Evolutionary conservation across 139 green algal species (phyloP).

Genomic region (Chlorella sp.): DNA sequence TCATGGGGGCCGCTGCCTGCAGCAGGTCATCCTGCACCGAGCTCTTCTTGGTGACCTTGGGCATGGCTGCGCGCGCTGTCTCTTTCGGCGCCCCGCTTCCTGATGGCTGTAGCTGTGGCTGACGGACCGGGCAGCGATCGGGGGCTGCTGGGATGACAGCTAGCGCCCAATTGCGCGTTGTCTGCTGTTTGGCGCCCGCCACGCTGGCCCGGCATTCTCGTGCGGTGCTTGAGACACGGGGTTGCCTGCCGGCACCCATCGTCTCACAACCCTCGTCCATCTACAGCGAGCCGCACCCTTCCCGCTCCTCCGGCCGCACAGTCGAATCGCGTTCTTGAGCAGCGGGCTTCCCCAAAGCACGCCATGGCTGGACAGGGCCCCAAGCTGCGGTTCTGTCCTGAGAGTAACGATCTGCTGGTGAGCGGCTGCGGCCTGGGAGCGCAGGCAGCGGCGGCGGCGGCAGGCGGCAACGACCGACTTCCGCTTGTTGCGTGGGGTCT

Average conservation of each 20-base stretch:
- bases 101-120: not conserved
- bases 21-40: conserved; percentile 31
- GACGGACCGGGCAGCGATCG: too few species aligned
- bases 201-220: too few species aligned
- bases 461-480: too few species aligned
- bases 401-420: conserved; percentile 86
- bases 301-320: too few species aligned
- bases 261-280: too few species aligned
- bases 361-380: conserved; percentile 38
- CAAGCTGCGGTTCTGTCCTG: conserved; percentile 85
- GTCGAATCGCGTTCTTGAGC: not conserved
- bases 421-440: not conserved
- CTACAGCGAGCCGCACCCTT: too few species aligned
- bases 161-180: too few species aligned
- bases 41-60: conserved; percentile 67
- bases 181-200: too few species aligned
- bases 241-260: too few species aligned
- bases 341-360: not conserved
- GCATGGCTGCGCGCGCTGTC: conserved; percentile 52
- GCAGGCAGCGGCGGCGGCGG: not conserved
- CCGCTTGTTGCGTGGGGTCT: too few species aligned
- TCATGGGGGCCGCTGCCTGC: conserved; percentile 47
- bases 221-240: too few species aligned
- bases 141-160: too few species aligned
- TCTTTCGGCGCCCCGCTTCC: not conserved